Evolutionary conservation across 495 filamentous ascomycete species (phyloP).

Genomic region (Hypoxylon rickii): DNA sequence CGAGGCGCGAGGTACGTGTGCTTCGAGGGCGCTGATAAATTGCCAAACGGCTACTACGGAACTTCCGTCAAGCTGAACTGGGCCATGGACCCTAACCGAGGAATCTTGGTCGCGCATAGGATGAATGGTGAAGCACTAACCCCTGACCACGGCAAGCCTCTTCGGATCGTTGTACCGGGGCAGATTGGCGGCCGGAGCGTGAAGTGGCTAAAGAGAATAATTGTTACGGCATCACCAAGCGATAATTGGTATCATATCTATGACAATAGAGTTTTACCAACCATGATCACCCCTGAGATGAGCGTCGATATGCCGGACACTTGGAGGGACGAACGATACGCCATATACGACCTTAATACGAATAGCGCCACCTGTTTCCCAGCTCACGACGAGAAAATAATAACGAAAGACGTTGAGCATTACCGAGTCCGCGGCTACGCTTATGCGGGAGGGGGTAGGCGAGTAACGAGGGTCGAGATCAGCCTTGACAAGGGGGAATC

Average conservation of each 20-base stretch:
- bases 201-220: conserved; percentile 89
- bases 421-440: conserved; percentile 84
- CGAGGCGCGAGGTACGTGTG: conserved; percentile 82
- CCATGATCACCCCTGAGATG: conserved; percentile 83
- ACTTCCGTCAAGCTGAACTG: conserved; percentile 88
- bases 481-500: conserved; percentile 82
- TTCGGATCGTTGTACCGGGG: conserved; percentile 85
- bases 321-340: conserved; percentile 93
- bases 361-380: conserved; percentile 87
- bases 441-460: conserved; percentile 86
- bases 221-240: conserved; percentile 77
- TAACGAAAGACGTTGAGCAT: conserved; percentile 51
- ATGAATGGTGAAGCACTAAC: conserved; percentile 89
- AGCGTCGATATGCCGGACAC: conserved; percentile 72
- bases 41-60: conserved; percentile 91
- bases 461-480: conserved; percentile 82
- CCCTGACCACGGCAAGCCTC: conserved; percentile 87
- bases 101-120: conserved; percentile 87
- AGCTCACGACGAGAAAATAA: conserved; percentile 74
- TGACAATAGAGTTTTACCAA: conserved; percentile 91
- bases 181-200: conserved; percentile 95
- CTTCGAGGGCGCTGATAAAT: conserved; percentile 89
- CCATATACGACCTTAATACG: conserved; percentile 90
- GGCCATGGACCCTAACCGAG: conserved; percentile 82
- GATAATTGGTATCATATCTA: conserved; percentile 98